These are phyloP conservation scores for Vanilla planifolia DNA, from an alignment of 106 monocot genomes.

Conservation along the genomic window DNA sequence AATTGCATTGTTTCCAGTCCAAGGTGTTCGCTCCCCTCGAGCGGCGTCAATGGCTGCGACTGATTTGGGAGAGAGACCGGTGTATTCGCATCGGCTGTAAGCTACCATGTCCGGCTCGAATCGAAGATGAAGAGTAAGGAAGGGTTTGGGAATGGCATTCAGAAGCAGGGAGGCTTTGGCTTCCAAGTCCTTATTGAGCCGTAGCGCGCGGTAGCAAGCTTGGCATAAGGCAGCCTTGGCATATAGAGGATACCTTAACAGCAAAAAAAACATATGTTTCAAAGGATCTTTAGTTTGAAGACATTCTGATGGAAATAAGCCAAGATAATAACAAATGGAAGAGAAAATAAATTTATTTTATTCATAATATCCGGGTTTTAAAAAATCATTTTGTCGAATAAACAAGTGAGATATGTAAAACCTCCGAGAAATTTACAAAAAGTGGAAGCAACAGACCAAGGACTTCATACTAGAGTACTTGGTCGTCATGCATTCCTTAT, in stretches of 20 bases:
- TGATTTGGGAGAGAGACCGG: constrained; percentile 43
- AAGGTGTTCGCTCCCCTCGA: constrained; percentile 52
- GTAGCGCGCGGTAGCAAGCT: constrained; percentile 77
- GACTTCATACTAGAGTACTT: no score
- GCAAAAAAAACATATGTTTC: no score
- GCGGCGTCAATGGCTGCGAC: constrained; percentile 46
- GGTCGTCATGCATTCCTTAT: no score
- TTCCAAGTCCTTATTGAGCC: constrained; percentile 56
- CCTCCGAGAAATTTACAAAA: no score
- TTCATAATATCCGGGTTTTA: no score
- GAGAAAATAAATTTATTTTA: no score
- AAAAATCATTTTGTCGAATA: no score
- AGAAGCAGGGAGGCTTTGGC: constrained; percentile 54
- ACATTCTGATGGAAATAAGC: no score
- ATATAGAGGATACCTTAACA: constrained; percentile 59
- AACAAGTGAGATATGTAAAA: no score
- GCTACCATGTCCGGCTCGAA: constrained; percentile 99
- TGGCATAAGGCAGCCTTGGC: constrained; percentile 79
- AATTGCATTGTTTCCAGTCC: constrained; percentile 55
- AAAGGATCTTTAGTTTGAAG: no score
- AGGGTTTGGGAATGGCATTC: constrained; percentile 77
- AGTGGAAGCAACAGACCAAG: no score
- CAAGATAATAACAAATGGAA: no score
- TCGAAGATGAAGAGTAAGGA: constrained; percentile 80
- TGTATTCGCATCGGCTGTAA: constrained; percentile 72